Base-by-base conservation (phyloP, 352 stramenopile genomes). In the Achlya hypogyna region DNA sequence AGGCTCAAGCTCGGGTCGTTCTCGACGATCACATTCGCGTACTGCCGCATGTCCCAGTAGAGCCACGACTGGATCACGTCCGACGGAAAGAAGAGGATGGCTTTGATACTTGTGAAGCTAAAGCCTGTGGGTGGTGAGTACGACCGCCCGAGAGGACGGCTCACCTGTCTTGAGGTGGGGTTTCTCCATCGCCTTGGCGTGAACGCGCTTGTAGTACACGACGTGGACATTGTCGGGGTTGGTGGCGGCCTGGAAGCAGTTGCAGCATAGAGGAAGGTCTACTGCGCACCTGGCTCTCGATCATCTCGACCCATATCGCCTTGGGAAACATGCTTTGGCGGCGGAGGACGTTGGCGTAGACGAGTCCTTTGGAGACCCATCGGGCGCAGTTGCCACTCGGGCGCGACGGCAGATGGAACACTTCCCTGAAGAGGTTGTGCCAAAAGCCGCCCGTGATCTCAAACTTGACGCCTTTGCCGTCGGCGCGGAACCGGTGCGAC, bases 301-400 rank as follows among this genome's bases (percentile, higher is more conserved):
- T 45, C 63, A 70, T 65, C 34, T 70, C 63, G 9, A 70, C 63
- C 52, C 52, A 70, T 43, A 70, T 65, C 2, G 56, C 52, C 31
- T 70, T 70, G 18, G 63, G 63, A 54, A 70, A 70, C 63, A 70
- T 70, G 40, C 63, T 70, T 27, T 63, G 52, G 18, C 63, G 40
- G n/a, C 54, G 52, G 18, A 70, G 63, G 14, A 70, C 52, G 51
- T 70, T 70, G 9, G 63, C 63, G 34, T 65, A 70, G 14, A 63
- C 52, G 25, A 70, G 63, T 9, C 63, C 63, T 42, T 70, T 70
- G 4, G 63, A 70, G 20, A 70, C 63, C 63, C 63, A 70, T 8
- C 54, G 51, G 10, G 63, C 63, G 29, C 63, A 70, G 34, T 70
- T 70, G 16, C 63, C 63, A 35, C 52, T 70, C 3, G 63, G 63